Evolutionary conservation across 2,329 filamentous ascomycete genomes (phyloP), one percentile per base, ranked within the genome.

Genomic region (Fusarium mexicanum): DNA sequence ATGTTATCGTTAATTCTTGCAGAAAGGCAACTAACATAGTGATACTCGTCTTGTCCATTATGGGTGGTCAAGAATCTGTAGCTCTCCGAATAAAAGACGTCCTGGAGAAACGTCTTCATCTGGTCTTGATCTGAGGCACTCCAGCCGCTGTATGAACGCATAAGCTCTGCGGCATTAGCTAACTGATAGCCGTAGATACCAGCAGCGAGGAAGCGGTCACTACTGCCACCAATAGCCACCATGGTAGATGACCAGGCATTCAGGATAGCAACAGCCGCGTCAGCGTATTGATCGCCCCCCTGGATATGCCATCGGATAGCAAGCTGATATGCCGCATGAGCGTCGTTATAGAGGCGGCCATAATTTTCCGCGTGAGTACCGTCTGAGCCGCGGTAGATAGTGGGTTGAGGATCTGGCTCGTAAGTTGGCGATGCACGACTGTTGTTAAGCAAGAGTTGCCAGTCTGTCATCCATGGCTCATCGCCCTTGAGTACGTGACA

Each of bases 1-100:
- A 17, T 16, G 14, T 2, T 0, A 8, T 35, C 1, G 14, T 17
- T 8, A 17, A 4, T 35, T 3, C 1, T 16, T 17, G 8, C 9
- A 17, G 0, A 17, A 17, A 35, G 8, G 16, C 0, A 0, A 9
- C 33, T 35, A 5, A 50, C 29, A 12, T 50, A 50, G 8, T 33
- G 47, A 11, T 50, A 50, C 7, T 50, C 22, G 11, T 50, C 20
- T 17, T 50, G 47, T 4, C 47, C 29, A 0, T 50, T 33, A 0
- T 50, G 47, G 7, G 47, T 50, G 5, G 47, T 50, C 29, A 50
- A 33, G 14, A 50, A 50, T 5, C 22, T 50, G 47, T 31, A 50
- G 10, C 47, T 50, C 16, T 33, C 47, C 2, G 47, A 50, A 11
- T 33, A 50, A 6, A 50, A 50, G 13, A 50, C 29, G 6, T n/a